These are phyloP conservation scores for Podospora didyma DNA, from an alignment of 495 filamentous ascomycete species.

Conservation along the genomic window DNA sequence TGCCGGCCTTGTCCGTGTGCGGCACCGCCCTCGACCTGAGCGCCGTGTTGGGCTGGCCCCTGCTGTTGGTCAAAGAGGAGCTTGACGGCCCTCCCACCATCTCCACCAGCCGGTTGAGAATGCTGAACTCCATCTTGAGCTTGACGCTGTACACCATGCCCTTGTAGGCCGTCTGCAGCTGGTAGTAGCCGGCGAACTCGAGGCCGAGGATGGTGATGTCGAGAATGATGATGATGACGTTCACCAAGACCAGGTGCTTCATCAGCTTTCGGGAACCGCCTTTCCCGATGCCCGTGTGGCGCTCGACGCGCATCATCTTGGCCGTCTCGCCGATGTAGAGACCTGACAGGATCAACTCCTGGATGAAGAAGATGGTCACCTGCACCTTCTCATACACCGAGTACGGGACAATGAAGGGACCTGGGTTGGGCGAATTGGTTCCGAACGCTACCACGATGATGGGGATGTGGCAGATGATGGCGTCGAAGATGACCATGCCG, in stretches of 20 bases:
- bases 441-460: slow-evolving; percentile 31
- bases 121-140: slow-evolving; percentile 51
- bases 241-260: slow-evolving; percentile 41
- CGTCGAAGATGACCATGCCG: slow-evolving; percentile 19
- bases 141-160: slow-evolving; percentile 51
- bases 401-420: slow-evolving; percentile 6
- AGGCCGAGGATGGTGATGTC: slow-evolving; percentile 45
- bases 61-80: no score
- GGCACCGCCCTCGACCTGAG: no score
- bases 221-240: slow-evolving; percentile 46
- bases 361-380: slow-evolving; percentile 35
- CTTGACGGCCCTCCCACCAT: slow-evolving; percentile 2
- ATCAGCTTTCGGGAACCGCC: slow-evolving; percentile 31
- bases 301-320: slow-evolving; percentile 21
- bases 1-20: no score
- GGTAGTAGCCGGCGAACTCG: slow-evolving; percentile 45
- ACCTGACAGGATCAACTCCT: slow-evolving; percentile 30
- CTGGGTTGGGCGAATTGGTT: slow-evolving; percentile 8
- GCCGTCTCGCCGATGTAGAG: slow-evolving; percentile 37
- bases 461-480: slow-evolving; percentile 25
- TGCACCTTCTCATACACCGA: slow-evolving; percentile 29
- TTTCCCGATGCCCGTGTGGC: slow-evolving; percentile 4
- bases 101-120: slow-evolving; percentile 41
- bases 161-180: slow-evolving; percentile 47
- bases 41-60: no score